Base-by-base conservation (phyloP, 1,284 basidiomycete species). In the Lignosus rhinocerotis region DNA sequence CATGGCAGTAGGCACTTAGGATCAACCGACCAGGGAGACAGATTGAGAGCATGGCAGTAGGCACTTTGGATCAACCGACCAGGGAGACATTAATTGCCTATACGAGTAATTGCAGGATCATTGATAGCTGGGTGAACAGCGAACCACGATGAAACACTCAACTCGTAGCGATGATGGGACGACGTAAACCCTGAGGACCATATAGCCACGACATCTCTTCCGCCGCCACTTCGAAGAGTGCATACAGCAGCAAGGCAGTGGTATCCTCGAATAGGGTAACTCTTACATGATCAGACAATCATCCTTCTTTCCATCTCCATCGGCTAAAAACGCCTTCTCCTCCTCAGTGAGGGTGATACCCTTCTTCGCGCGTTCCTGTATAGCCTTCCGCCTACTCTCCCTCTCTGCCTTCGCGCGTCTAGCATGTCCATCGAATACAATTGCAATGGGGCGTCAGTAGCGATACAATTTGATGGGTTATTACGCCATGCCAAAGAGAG, bases 341-440 rank as follows among this genome's bases (percentile, higher is more conserved):
- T 76, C 74, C 45, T 75, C 73, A n/a, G 69, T 76, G 47, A 76
- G 41, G 5, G 61, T 64, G 67, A 87, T 78, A 44, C 90, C 89
- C 71, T 87, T 91, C 78, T 80, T 81, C 5, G 83, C 87, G 31
- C 89, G 81, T 58, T 80, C 85, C 67, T 80, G 75, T 82, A 92
- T 84, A 1, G 85, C 88, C 69, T 81, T 83, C 59, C 81, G 70
- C 65, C 78, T 77, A 66, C 87, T 89, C 66, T 85, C 85, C 67
- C 80, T 78, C 72, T 92, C 89, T 10, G 83, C 85, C 73, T 77
- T 85, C 36, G 88, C 87, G 21, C 88, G 87, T 65, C 89, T 92
- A 21, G 33, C 33, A 56, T 56, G 56, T n/a, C 21, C 21, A 52
- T 54, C 60, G 31, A 51, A 53, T 60, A 55, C 48, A 60, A 41